Conservation (phyloP, 75 land plant species). For the Picea sitchensis region DNA sequence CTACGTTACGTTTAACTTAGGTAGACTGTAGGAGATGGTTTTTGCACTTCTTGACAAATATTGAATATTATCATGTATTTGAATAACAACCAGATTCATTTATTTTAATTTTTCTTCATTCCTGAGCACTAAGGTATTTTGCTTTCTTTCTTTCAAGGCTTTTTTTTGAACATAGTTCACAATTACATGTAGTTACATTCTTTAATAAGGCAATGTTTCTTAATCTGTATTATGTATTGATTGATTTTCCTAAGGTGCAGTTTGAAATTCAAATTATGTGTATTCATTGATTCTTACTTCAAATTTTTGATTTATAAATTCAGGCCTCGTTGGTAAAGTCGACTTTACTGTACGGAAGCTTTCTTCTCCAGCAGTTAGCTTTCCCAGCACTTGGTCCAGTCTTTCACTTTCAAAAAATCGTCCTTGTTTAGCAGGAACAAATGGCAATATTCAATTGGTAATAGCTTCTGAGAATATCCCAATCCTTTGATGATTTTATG, state of each 20-base stretch:
- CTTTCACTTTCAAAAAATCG: conserved; percentile 55
- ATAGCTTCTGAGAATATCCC: neutral
- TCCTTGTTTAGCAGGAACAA: conserved; percentile 53
- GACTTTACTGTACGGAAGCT: conserved; percentile 90
- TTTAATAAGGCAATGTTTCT: neutral
- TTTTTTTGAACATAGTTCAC: neutral
- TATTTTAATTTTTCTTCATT: neutral
- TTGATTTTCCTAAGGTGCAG: neutral
- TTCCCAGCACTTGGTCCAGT: conserved; percentile 58
- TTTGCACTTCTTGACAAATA: neutral
- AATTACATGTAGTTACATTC: neutral
- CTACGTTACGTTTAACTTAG: neutral
- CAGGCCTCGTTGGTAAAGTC: conserved; percentile 82
- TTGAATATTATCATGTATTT: neutral
- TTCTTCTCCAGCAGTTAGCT: conserved; percentile 54
- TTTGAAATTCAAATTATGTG: neutral
- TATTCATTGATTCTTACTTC: neutral
- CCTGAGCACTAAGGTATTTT: no score
- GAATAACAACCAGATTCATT: neutral
- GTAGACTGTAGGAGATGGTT: neutral
- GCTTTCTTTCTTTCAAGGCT: no score
- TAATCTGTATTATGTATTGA: neutral
- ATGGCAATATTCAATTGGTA: conserved; percentile 22
- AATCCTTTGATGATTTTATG: conserved; percentile 6
- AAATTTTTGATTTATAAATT: conserved; percentile 2